Conservation (phyloP, 805 yeast genomes). For the Wickerhamia fluorescens region DNA sequence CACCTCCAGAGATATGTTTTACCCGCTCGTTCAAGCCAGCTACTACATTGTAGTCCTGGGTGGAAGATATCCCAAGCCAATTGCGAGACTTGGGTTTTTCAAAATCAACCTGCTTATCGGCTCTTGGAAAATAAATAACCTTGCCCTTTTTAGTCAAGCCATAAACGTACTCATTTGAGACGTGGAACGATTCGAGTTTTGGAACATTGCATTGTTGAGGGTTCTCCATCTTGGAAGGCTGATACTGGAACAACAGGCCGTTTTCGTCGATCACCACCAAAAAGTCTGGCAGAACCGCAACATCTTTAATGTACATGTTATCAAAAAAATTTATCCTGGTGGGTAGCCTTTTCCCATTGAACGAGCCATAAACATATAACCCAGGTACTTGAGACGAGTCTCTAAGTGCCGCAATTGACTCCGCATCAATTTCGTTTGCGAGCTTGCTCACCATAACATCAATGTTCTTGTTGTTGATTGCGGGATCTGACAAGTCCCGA, state of each 20-base stretch:
- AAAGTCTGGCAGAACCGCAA: conserved; percentile 40
- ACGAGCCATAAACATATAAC: conserved; percentile 28
- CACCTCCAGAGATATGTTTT: conserved; percentile 50
- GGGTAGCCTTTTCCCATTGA: conserved; percentile 41
- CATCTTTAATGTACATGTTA: conserved; percentile 47
- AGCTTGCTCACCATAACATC: conserved; percentile 21
- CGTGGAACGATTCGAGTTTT: conserved; percentile 21
- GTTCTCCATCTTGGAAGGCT: conserved; percentile 26
- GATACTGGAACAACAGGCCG: conserved; percentile 76
- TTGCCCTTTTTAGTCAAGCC: conserved; percentile 42
- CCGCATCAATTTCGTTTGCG: conserved; percentile 14
- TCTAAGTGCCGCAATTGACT: conserved; percentile 12
- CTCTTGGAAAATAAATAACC: conserved; percentile 23
- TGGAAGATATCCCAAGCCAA: conserved; percentile 15
- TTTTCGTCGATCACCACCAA: conserved; percentile 56
- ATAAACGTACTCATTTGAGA: conserved; percentile 48
- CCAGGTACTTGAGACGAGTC: conserved; percentile 23
- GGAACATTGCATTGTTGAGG: conserved; percentile 23
- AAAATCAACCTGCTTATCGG: conserved; percentile 11
- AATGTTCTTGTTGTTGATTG: conserved; percentile 19
- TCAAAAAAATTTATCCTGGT: conserved; percentile 59
- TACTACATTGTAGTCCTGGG: conserved; percentile 1
- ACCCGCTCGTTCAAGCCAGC: conserved; percentile 24
- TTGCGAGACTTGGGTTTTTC: conserved; percentile 9
- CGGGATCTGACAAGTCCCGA: conserved; percentile 24